Base-by-base conservation (phyloP, 1,284 basidiomycete species). In the Mycena sp. region DNA sequence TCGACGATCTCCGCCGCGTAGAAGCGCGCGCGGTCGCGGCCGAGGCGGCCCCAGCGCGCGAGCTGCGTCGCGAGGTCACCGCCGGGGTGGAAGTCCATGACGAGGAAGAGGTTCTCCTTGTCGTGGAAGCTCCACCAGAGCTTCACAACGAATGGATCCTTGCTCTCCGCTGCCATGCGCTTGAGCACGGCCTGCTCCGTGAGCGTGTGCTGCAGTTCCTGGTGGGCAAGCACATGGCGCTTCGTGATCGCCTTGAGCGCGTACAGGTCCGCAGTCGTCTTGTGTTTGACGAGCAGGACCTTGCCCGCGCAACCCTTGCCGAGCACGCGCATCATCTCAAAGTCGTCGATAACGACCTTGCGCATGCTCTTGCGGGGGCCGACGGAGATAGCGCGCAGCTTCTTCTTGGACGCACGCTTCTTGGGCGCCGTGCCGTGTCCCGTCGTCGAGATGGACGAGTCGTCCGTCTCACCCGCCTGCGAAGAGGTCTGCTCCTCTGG, bases 191-290 rank as follows among this genome's bases (percentile, higher is more conserved):
- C 90, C 76, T 98, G 94, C 77, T 99, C 97, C 2, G 96, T 96
- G 60, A 98, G 82, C 2, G 96, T 98, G 79, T 99, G 97, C 72
- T 93, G 91, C 56, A 99, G 81, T 78, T 99, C 97, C 75, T 96
- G 94, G 74, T 98, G 95, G 1, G 95, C 94, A 48, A 99, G 83
- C 29, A 99, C 96, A 76, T 98, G 95, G 57, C 94, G 87, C 80
- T 98, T 99, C 61, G 94, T 96, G 78, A 99, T 97, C 6, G 95
- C 95, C 80, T 99, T 99, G 81, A 98, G 87, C 29, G 96, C 96
- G 76, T 92, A 96, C 52, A 97, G 79, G 60, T 89, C 85, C 43
- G 85, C 71, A 19, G 88, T 87, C 14, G 81, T 80, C 76, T 91
- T 91, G 74, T 96, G 89, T 71, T 88, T 86, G 56, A 96, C 95